Percentiles rank a stretch among this genome's conserved stretches.
Conservation (phyloP, 306 rosid species). For the Betula pendula region DNA sequence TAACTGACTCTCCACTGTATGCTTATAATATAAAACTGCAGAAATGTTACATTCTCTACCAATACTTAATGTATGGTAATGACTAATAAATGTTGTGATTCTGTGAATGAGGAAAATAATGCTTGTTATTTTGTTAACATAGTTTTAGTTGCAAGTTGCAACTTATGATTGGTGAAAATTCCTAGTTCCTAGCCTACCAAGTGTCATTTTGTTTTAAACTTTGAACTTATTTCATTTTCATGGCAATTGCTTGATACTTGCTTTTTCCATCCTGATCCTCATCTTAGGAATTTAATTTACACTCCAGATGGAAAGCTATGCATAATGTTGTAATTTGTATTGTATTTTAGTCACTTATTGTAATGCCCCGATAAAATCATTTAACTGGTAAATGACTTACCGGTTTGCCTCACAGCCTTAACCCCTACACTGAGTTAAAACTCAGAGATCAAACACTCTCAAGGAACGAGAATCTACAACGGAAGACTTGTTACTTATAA, state of each 20-base stretch:
- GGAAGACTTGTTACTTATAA: no score
- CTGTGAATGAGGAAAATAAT: neutral
- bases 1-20: neutral
- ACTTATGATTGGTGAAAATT: neutral
- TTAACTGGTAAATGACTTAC: no score
- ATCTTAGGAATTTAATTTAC: conserved; percentile 96
- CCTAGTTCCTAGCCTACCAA: neutral
- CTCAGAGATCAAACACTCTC: no score
- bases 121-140: neutral
- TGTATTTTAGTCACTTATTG: no score
- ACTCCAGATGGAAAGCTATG: conserved; percentile 98
- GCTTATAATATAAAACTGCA: neutral
- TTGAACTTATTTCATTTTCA: conserved; percentile 29
- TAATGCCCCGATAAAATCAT: no score
- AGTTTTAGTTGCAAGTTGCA: neutral
- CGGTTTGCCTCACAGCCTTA: no score
- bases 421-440: no score
- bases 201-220: neutral
- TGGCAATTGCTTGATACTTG: conserved; percentile 93
- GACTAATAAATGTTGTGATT: no score
- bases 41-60: neutral
- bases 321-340: no score
- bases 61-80: neutral
- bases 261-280: conserved; percentile 96
- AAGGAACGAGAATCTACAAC: no score